Evolutionary conservation across 345 rosid species (phyloP).

Genomic region (Conringia planisiliqua): DNA sequence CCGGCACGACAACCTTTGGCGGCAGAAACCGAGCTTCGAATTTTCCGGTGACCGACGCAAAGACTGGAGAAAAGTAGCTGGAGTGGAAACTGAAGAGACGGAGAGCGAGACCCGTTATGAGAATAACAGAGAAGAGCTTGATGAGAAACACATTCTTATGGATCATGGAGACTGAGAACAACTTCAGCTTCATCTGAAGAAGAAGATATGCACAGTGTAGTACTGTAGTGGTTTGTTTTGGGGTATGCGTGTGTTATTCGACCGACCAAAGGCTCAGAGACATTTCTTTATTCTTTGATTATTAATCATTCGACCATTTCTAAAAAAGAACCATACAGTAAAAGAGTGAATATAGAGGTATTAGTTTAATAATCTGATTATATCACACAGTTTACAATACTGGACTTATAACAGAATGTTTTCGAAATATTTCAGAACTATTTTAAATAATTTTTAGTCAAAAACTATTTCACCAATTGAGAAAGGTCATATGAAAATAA

Average conservation of each 20-base stretch:
- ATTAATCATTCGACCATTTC: slow-evolving; percentile 29
- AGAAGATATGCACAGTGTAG: not conserved
- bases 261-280: slow-evolving; percentile 15
- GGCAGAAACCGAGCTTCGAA: slow-evolving; percentile 16
- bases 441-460: not conserved
- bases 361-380: not conserved
- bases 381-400: not conserved
- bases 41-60: slow-evolving; percentile 23
- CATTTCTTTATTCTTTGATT: not conserved
- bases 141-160: slow-evolving; percentile 49
- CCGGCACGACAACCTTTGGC: slow-evolving; percentile 30
- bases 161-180: slow-evolving; percentile 37
- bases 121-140: slow-evolving; percentile 46
- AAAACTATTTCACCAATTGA: not conserved
- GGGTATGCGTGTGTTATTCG: not conserved
- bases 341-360: not conserved
- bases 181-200: slow-evolving; percentile 50
- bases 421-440: not conserved
- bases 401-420: not conserved
- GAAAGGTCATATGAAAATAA: not conserved
- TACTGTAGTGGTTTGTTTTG: not conserved
- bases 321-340: slow-evolving; percentile 4
- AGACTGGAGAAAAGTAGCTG: slow-evolving; percentile 22
- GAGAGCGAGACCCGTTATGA: slow-evolving; percentile 57
- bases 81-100: slow-evolving; percentile 44